Evolutionary conservation across 2,329 filamentous ascomycete genomes (phyloP), one percentile per base, ranked within the genome.

Genomic region (Parascedosporium putredinis): DNA sequence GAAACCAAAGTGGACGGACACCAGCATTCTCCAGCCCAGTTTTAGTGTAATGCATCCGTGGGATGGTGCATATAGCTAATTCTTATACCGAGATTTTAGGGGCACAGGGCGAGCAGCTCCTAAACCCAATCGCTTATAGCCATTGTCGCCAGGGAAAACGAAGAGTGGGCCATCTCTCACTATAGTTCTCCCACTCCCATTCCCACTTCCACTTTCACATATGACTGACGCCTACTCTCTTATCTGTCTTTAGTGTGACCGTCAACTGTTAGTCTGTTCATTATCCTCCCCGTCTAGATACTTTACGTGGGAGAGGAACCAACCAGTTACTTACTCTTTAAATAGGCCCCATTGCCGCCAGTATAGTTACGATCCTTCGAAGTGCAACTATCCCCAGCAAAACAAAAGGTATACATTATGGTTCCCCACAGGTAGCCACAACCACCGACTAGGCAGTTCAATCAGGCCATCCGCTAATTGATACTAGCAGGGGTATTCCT

Each of bases 121-220:
- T 60, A 24, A 62, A 62, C 33, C 60, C 62, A 3, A 64, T 64
- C 43, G 64, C 63, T 5, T 65, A 62, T 6, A 60, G 60, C 23
- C 53, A 59, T 27, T 65, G 63, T 45, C 58, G 62, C 10, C 61
- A 62, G 27, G 58, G 59, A 40, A 65, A 65, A 31, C 60, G 63
- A 44, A 62, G 60, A 55, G 62, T 64, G 44, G 54, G 55, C 31
- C 2, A 8, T 12, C 12, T 14, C 29, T 14, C 14, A 6, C 29
- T 31, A 31, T n/a, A n/a, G 14, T 31, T 31, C 29, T 31, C 29
- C 7, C 29, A 31, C 29, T 14, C 7, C 29, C 29, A 14, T 31
- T 7, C 29, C 29, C 6, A 40, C 6, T 9, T 16, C 18, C 7
- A 16, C 18, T 9, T 40, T 40, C 22, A 27, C 8, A 27, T 16